These are phyloP conservation scores for Phytophthora litchii DNA, from an alignment of 352 stramenopile genomes.

Conservation along the genomic window DNA sequence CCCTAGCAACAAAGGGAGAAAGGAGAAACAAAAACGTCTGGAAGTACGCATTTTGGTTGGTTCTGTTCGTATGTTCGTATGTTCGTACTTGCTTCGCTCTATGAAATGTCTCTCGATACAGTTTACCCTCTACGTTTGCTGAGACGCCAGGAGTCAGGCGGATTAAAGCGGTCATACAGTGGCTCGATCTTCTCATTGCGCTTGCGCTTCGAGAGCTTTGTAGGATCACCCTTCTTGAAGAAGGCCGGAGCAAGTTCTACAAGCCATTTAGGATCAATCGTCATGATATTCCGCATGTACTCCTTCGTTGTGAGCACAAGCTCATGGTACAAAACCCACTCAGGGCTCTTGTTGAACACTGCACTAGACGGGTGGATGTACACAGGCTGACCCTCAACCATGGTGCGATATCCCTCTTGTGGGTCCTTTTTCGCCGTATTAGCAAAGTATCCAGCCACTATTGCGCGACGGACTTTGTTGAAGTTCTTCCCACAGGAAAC, in stretches of 20 bases:
- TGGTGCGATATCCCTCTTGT: conserved; percentile 98
- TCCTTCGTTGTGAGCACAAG: conserved; percentile 96
- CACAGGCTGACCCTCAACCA: conserved; percentile 98
- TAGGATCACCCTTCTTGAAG: conserved; percentile 98
- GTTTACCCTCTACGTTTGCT: conserved; percentile 94
- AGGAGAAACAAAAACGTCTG: conserved; percentile 8
- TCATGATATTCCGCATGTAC: conserved; percentile 99
- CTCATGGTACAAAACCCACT: conserved; percentile 99
- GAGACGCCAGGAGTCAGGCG: conserved; percentile 96
- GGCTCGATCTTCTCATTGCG: conserved; percentile 99
- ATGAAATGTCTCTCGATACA: conserved; percentile 4
- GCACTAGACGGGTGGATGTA: conserved; percentile 98
- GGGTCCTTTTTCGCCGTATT: conserved; percentile 99
- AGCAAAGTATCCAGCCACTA: conserved; percentile 99
- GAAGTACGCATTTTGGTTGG: conserved; percentile 9
- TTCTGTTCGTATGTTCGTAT: conserved; percentile 5
- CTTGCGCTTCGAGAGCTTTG: conserved; percentile 98
- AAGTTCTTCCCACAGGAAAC: conserved; percentile 96
- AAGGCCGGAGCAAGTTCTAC: conserved; percentile 96
- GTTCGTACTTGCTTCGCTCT: conserved; percentile 1
- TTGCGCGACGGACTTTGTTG: conserved; percentile 97
- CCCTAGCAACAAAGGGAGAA: neutral
- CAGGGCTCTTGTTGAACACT: conserved; percentile 99
- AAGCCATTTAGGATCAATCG: conserved; percentile 99
- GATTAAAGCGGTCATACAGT: conserved; percentile 98